These are phyloP conservation scores for Apophysomyces elegans DNA, from an alignment of 371 early-diverging fungal genomes.

Conservation along the genomic window DNA sequence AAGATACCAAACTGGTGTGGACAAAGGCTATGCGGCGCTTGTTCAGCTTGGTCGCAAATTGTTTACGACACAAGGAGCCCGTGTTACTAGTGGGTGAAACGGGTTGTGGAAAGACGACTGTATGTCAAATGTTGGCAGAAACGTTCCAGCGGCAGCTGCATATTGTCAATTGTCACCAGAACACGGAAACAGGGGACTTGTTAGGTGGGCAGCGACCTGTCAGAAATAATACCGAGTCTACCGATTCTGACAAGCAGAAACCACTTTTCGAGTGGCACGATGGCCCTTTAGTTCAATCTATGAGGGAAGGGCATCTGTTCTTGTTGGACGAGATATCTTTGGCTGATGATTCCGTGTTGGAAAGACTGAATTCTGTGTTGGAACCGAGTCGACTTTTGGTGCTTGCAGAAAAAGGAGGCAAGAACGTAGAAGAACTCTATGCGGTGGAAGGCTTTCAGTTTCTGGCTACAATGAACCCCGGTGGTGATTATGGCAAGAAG, in stretches of 20 bases:
- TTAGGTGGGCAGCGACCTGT: conserved; percentile 97
- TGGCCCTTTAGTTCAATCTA: conserved; percentile 94
- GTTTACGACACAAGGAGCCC: conserved; percentile 90
- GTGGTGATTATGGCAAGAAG: conserved; percentile 99
- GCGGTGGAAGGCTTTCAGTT: conserved; percentile 87
- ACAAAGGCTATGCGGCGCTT: conserved; percentile 94
- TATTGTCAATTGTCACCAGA: conserved; percentile 97
- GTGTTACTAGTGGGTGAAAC: conserved; percentile 99
- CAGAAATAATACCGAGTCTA: conserved; percentile 63
- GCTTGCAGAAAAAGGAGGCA: conserved; percentile 92
- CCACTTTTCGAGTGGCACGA: conserved; percentile 94
- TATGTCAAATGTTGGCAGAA: conserved; percentile 92
- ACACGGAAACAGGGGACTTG: conserved; percentile 97
- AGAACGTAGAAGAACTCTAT: conserved; percentile 72
- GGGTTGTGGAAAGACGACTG: conserved; percentile 99
- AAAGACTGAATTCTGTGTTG: conserved; percentile 97
- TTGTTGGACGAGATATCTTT: conserved; percentile 99
- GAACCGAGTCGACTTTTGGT: conserved; percentile 92
- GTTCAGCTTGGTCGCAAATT: conserved; percentile 86
- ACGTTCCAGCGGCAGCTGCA: conserved; percentile 69
- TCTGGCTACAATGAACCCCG: conserved; percentile 99
- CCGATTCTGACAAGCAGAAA: conserved; percentile 20
- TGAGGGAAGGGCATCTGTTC: conserved; percentile 95
- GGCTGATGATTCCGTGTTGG: conserved; percentile 99
- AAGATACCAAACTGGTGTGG: conserved; percentile 81